Conservation (phyloP, 2,329 filamentous ascomycete species). For the Colletotrichum tabaci region DNA sequence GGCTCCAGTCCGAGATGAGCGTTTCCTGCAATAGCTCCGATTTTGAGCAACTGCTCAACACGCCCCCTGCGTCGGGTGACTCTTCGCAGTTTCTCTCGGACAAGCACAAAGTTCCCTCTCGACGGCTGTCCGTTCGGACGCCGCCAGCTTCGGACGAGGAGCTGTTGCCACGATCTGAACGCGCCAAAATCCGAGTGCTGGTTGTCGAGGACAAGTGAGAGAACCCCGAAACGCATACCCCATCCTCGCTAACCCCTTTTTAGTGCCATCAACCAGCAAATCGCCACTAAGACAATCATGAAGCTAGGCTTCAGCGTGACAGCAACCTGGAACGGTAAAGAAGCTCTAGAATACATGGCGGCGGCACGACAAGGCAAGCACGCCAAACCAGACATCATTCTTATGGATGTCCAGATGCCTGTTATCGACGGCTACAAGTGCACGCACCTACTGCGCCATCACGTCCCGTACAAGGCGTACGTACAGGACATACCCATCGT, state of each 20-base stretch:
- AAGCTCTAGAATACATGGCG: conserved; percentile 81
- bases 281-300: conserved; percentile 81
- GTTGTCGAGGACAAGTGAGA: conserved; percentile 86
- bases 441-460: conserved; percentile 80
- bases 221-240: not conserved
- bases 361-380: conserved; percentile 66
- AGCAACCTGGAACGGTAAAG: conserved; percentile 84
- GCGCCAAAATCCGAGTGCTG: conserved; percentile 77
- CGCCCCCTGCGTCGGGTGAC: conserved; percentile 53
- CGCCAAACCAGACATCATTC: conserved; percentile 78
- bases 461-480: conserved; percentile 73
- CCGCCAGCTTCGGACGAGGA: conserved; percentile 61
- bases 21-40: conserved; percentile 79
- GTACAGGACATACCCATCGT: conserved; percentile 79
- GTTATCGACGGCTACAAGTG: conserved; percentile 85
- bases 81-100: conserved; percentile 43
- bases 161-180: conserved; percentile 66
- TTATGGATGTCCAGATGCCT: conserved; percentile 85
- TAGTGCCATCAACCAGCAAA: conserved; percentile 79
- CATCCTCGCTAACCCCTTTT: conserved; percentile 34
- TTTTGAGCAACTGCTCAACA: conserved; percentile 63
- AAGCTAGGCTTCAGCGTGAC: conserved; percentile 81
- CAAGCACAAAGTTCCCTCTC: conserved; percentile 46
- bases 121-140: conserved; percentile 53
- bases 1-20: conserved; percentile 74